Evolutionary conservation across 1,284 basidiomycete genomes (phyloP), one percentile per base, ranked within the genome.

Genomic region (Macrocystidia cucumis): DNA sequence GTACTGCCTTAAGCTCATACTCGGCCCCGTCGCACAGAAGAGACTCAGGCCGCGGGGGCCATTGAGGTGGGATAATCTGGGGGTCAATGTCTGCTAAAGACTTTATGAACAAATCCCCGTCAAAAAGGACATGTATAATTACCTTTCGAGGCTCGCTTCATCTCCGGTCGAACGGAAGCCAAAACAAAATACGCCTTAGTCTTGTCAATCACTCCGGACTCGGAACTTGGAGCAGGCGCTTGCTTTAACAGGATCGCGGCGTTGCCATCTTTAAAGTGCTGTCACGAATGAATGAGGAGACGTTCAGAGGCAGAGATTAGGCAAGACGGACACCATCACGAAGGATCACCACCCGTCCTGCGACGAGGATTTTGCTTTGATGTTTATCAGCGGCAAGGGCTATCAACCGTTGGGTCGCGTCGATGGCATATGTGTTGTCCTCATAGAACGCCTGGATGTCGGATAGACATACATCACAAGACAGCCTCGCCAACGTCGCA

Each of bases 401-500:
- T 32, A 93, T 52, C 20, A 98, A 57, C 17, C 57, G 58, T 33
- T 73, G 70, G 52, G 91, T 92, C 35, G 74, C 53, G 13, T 74
- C 63, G n/a, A 81, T 68, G 30, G 91, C 69, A 9, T 77, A 73
- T 9, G 63, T 58, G 4, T 78, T 82, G n/a, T 76, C 58, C 46
- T 96, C 84, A 51, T 98, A 97, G 55, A 77, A 86, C 4, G 58
- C 59, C 31, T 78, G 69, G 29, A 98, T 86, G 47, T 89, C 85
- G 6, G 68, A 57, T 8, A 59, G 55, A 53, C 89, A 92, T 14
- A 76, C 49, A 2, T 72, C 66, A 52, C 90, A 90, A 1, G 76
- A 66, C 2, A 96, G 66, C 45, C 77, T 78, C 5, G 73, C 71
- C 35, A 96, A 59, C 7, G 67, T 62, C 1, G 74, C 67, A 2